Percentiles rank a stretch among this genome's conserved stretches.
Evolutionary conservation across 345 rosid species (phyloP).

Genomic region (Pistacia atlantica): DNA sequence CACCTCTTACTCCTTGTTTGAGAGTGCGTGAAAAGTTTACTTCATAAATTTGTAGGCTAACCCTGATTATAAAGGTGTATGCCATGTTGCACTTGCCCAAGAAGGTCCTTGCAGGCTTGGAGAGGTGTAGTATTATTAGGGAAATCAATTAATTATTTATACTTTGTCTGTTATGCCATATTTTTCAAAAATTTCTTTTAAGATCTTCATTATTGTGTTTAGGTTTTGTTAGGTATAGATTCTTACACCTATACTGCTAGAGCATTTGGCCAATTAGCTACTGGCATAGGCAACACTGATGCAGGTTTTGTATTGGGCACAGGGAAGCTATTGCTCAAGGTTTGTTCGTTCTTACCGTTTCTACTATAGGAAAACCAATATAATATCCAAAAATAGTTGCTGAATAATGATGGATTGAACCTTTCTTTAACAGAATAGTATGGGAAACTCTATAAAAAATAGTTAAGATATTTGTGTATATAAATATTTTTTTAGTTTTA

Average conservation of each 20-base stretch:
- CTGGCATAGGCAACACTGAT: slow-evolving; percentile 98
- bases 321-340: slow-evolving; percentile 96
- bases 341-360: slow-evolving; percentile 24
- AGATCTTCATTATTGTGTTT: slow-evolving; percentile 17
- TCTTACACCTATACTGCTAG: slow-evolving; percentile 99
- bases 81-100: slow-evolving; percentile 97
- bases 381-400: not conserved
- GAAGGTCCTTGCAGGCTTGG: slow-evolving; percentile 99
- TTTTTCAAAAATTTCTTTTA: slow-evolving; percentile 1
- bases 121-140: slow-evolving; percentile 53
- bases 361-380: not conserved
- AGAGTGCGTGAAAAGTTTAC: not conserved
- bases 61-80: slow-evolving; percentile 98
- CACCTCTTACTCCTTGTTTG: slow-evolving; percentile 3
- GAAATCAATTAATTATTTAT: not conserved
- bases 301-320: slow-evolving; percentile 95
- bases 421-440: too few species aligned
- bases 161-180: not conserved
- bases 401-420: not conserved
- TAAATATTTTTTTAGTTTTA: not conserved
- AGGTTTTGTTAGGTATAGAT: slow-evolving; percentile 94
- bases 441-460: not conserved
- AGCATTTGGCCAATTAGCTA: slow-evolving; percentile 98
- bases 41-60: slow-evolving; percentile 59
- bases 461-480: not conserved